phyloP scores from a whole-genome alignment of 2,329 filamentous ascomycete genomes.

The Purpureocillium takamizusanense region DNA sequence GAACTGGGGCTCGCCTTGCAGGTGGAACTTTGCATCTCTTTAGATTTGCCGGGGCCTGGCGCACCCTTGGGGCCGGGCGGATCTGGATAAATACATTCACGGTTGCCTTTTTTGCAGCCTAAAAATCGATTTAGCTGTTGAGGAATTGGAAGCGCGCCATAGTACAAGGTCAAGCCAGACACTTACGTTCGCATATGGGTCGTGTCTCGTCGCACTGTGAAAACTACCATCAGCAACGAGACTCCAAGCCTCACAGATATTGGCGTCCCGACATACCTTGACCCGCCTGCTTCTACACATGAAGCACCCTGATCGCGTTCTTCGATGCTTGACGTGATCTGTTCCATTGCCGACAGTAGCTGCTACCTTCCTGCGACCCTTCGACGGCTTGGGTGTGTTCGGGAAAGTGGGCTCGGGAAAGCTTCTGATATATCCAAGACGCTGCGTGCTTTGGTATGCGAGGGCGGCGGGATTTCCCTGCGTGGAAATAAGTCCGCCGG shows the following conservation, averaged over 20 bases:
- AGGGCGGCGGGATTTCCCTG: constrained; percentile 11
- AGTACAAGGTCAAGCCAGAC: too few relatives aligned
- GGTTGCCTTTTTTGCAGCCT: constrained; percentile 86
- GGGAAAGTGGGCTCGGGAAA: constrained; percentile 41
- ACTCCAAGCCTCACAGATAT: too few relatives aligned
- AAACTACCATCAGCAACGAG: background rate
- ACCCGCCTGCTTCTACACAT: constrained; percentile 86
- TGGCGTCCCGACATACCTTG: constrained; percentile 60
- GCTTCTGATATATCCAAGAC: constrained; percentile 38
- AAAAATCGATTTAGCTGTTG: too few relatives aligned
- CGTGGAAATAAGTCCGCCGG: constrained; percentile 9
- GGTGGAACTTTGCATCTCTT: constrained; percentile 24
- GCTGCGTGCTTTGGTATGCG: constrained; percentile 28
- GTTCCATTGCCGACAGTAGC: constrained; percentile 31
- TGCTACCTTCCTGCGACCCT: constrained; percentile 41
- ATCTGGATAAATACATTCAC: constrained; percentile 87
- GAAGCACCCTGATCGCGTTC: constrained; percentile 87
- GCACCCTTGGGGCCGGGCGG: constrained; percentile 37
- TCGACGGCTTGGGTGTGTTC: constrained; percentile 36
- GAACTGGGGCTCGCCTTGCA: constrained; percentile 42
- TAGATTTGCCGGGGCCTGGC: constrained; percentile 18
- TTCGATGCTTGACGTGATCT: constrained; percentile 80
- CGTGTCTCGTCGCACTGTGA: constrained; percentile 79
- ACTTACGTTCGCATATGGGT: constrained; percentile 72
- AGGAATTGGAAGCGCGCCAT: too few relatives aligned